These are phyloP conservation scores for Fonsecaea monophora DNA, from an alignment of 2,329 filamentous ascomycete species.

Conservation along the genomic window DNA sequence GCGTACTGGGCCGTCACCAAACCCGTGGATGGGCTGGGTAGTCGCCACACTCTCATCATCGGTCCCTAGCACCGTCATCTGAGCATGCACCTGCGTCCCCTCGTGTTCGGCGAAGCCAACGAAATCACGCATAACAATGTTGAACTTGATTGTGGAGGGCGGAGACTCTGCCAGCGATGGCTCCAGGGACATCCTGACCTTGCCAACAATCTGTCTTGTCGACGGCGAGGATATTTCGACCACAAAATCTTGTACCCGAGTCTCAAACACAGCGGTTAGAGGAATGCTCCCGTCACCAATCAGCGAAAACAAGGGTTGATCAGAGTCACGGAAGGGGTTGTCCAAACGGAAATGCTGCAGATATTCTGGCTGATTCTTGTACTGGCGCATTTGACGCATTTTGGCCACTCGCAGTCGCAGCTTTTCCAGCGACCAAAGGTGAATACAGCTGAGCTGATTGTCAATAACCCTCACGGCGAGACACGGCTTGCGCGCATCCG, in stretches of 20 bases:
- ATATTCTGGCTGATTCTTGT: constrained; percentile 93
- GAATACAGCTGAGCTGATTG: constrained; percentile 82
- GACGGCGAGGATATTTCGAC: constrained; percentile 92
- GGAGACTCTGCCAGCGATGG: constrained; percentile 92
- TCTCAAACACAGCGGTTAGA: constrained; percentile 90
- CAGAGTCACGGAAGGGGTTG: constrained; percentile 90
- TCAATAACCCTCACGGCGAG: constrained; percentile 89
- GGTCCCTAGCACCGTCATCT: constrained; percentile 92
- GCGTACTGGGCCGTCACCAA: constrained; percentile 88
- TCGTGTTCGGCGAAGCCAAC: constrained; percentile 94
- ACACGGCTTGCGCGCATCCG: constrained; percentile 84
- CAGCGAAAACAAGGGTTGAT: constrained; percentile 89
- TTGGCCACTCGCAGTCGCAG: constrained; percentile 82
- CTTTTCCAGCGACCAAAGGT: constrained; percentile 94
- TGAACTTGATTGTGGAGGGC: constrained; percentile 93
- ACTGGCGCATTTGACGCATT: constrained; percentile 98
- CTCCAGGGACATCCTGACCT: constrained; percentile 87
- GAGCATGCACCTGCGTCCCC: constrained; percentile 92
- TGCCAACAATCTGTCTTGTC: constrained; percentile 87
- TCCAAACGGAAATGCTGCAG: constrained; percentile 89
- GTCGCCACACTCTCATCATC: constrained; percentile 91
- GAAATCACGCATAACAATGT: constrained; percentile 97
- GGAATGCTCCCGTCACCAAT: constrained; percentile 94
- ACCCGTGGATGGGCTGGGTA: constrained; percentile 90
- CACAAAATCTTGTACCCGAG: constrained; percentile 89